A percentile compares a stretch with the other conserved stretches of the same genome.
Conservation (phyloP, 768 basidiomycete species). For the Suillus lakei region DNA sequence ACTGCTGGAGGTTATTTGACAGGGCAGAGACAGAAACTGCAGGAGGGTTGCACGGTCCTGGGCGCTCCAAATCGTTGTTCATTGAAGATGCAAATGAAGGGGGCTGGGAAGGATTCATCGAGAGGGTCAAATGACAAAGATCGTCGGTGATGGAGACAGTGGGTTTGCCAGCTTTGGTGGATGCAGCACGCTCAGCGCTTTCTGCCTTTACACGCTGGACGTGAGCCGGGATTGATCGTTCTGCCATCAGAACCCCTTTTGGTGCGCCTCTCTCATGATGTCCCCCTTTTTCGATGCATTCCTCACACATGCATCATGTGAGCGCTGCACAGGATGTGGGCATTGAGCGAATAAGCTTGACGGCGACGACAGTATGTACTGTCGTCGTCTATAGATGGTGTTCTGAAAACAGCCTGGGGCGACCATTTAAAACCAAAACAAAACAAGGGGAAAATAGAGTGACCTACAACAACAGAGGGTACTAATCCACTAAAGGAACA, state of each 20-base stretch:
- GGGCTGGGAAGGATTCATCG: background rate
- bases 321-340: background rate
- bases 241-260: background rate
- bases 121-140: background rate
- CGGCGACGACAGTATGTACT: background rate
- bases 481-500: no score
- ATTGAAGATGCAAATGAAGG: background rate
- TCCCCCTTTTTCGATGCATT: background rate
- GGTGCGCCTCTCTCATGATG: background rate
- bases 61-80: no score
- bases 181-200: no score
- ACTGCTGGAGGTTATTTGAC: no score
- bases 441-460: background rate
- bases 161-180: background rate
- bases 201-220: background rate
- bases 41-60: no score
- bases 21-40: no score
- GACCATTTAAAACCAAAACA: background rate
- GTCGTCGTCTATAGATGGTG: background rate
- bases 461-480: background rate
- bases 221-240: background rate
- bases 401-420: background rate
- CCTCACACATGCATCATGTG: background rate
- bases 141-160: background rate
- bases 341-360: background rate